phyloP scores from a whole-genome alignment of 352 stramenopile genomes.

The Globisporangium lucens region DNA sequence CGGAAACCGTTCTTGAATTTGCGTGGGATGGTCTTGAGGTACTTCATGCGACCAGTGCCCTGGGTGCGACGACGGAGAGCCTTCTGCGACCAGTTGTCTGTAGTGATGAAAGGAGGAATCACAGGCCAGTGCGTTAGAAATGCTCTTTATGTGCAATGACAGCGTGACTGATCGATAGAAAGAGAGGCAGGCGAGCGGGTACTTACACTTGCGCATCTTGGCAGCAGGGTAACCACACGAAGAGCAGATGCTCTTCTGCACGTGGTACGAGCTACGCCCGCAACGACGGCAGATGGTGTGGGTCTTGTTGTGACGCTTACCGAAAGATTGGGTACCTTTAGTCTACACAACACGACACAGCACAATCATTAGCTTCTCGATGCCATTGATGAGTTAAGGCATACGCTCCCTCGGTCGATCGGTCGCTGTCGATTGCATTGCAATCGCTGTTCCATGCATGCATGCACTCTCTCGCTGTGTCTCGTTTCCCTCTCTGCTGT shows the following conservation, averaged over 20 bases:
- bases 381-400: not conserved
- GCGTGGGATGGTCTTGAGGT: constrained; percentile 98
- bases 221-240: constrained; percentile 98
- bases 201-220: constrained; percentile 97
- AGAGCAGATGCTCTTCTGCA: constrained; percentile 99
- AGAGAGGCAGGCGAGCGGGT: not conserved
- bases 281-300: constrained; percentile 99
- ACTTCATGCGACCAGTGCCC: constrained; percentile 97
- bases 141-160: not conserved
- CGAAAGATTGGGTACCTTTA: constrained; percentile 99
- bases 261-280: constrained; percentile 98
- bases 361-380: not conserved
- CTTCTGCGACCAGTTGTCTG: constrained; percentile 98
- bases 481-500: not conserved
- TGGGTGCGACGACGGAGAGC: constrained; percentile 95
- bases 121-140: constrained; percentile 4
- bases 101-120: not conserved
- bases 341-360: constrained; percentile 79
- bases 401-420: not conserved
- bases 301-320: constrained; percentile 99
- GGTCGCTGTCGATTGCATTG: not conserved
- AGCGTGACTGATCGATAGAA: not conserved
- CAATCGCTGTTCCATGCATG: not conserved
- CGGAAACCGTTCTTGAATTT: constrained; percentile 99
- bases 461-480: not conserved